Evolutionary conservation across 129 eudicot genomes (phyloP), one percentile per base, ranked within the genome.

Genomic region (Deinandra increscens): DNA sequence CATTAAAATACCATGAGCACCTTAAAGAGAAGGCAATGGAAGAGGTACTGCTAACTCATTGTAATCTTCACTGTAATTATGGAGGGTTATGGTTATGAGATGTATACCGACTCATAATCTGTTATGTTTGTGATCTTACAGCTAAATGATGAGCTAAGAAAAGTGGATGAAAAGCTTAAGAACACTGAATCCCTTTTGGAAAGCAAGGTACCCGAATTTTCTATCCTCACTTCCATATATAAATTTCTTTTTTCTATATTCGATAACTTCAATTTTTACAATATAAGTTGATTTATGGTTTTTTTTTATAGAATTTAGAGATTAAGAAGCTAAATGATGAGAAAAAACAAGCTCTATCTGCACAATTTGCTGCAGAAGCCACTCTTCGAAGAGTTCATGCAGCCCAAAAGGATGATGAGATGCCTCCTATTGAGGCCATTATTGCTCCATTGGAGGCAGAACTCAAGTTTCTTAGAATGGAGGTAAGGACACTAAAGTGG

Each of bases 281-380:
- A n/a, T 45, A 67, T 50, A 45, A 66, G 12, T 60, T 64, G 48
- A 46, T 19, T 0, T 13, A 17, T 8, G 54, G 13, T 7, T 60
- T 61, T n/a, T n/a, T n/a, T 7, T 36, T 74, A 55, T 76, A 91
- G 98, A 83, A 88, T 74, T 80, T 91, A 58, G 98, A 91, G 72
- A 75, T 88, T 37, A 91, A 84, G 79, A 91, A 81, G 75, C 72
- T 81, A 71, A 86, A 78, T 41, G 98, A 91, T 70, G 96, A 91
- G 82, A 91, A 82, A 75, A 91, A 88, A 62, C 85, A 88, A 62
- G 91, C 95, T 61, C 54, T 91, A 62, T 88, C 95, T 56, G 96
- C 98, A 60, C 98, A 91, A 82, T 91, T 73, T 82, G 98, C 96
- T 58, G 96, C 98, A 26, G 98, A 91, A 81, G 96, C 98, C 69